Conservation (phyloP, 441 rosid species). For the Erysimum pusillum region DNA sequence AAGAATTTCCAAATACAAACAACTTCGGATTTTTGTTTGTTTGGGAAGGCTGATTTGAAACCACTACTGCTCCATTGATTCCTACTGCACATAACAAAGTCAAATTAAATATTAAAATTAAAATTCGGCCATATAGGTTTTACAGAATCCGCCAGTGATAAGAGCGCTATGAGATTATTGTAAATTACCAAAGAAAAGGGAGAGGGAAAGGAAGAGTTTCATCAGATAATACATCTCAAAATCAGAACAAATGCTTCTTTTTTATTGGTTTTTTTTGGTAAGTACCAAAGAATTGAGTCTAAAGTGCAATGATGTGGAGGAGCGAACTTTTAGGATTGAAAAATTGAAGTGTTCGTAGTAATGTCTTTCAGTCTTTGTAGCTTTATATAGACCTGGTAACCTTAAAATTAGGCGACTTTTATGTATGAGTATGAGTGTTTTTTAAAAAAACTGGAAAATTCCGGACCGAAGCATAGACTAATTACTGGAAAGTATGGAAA, state of each 20-base stretch:
- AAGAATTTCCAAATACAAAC: slow-evolving; percentile 77
- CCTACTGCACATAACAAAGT: not conserved
- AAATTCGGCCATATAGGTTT: not conserved
- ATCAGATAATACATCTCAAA: not conserved
- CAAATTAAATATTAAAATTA: no score
- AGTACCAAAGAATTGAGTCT: not conserved
- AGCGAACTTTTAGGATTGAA: slow-evolving; percentile 18
- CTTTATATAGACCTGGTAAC: not conserved
- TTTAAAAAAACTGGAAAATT: no score
- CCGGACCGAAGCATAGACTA: not conserved
- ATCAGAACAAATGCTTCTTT: not conserved
- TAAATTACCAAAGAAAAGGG: not conserved
- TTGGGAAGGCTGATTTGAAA: not conserved
- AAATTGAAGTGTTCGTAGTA: slow-evolving; percentile 8
- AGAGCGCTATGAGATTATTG: not conserved
- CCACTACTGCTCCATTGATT: not conserved
- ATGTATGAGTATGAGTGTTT: no score
- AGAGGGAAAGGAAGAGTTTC: not conserved
- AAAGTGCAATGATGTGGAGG: not conserved
- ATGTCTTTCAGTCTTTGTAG: not conserved
- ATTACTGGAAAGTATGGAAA: no score
- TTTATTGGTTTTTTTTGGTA: not conserved
- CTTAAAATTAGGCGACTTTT: not conserved
- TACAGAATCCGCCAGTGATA: not conserved
- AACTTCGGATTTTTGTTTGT: slow-evolving; percentile 36